Conservation (phyloP, 2,329 filamentous ascomycete species). For the Aspergillus terreus region DNA sequence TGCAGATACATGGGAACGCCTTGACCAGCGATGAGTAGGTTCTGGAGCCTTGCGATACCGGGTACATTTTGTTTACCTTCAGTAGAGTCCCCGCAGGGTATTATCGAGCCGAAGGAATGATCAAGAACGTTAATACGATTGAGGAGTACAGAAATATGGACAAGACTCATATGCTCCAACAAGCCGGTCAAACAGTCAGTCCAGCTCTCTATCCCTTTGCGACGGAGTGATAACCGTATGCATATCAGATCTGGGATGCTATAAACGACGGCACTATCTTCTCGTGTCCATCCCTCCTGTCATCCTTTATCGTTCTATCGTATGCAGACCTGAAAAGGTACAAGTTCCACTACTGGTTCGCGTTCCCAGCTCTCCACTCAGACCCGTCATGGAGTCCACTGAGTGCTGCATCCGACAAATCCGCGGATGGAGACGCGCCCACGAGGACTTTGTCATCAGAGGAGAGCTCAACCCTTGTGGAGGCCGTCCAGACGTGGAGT, state of each 20-base stretch:
- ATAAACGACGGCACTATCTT: constrained; percentile 96
- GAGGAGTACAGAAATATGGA: constrained; percentile 87
- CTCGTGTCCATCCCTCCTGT: constrained; percentile 84
- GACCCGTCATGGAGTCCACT: constrained; percentile 74
- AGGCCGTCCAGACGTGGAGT: constrained; percentile 81
- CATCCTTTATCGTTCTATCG: constrained; percentile 83
- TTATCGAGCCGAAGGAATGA: constrained; percentile 84
- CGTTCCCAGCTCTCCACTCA: constrained; percentile 88
- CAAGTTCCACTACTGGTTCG: constrained; percentile 97
- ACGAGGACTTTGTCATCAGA: constrained; percentile 52
- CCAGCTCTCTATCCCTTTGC: background rate
- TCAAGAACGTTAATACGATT: constrained; percentile 93
- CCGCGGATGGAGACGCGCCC: constrained; percentile 4
- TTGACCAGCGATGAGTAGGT: constrained; percentile 78
- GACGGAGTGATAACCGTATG: constrained; percentile 10
- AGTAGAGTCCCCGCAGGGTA: constrained; percentile 63
- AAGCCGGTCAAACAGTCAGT: constrained; percentile 71
- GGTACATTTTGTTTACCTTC: background rate
- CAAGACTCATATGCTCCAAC: constrained; percentile 71
- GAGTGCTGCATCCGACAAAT: too few relatives aligned
- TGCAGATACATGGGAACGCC: constrained; percentile 86
- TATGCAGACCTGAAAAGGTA: constrained; percentile 98
- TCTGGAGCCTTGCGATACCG: background rate
- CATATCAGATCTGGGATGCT: constrained; percentile 82
- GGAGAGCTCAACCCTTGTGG: constrained; percentile 76